Evolutionary conservation across 2,329 filamentous ascomycete species (phyloP), one percentile per base, ranked within the genome.

Genomic region (Talaromyces sp.): DNA sequence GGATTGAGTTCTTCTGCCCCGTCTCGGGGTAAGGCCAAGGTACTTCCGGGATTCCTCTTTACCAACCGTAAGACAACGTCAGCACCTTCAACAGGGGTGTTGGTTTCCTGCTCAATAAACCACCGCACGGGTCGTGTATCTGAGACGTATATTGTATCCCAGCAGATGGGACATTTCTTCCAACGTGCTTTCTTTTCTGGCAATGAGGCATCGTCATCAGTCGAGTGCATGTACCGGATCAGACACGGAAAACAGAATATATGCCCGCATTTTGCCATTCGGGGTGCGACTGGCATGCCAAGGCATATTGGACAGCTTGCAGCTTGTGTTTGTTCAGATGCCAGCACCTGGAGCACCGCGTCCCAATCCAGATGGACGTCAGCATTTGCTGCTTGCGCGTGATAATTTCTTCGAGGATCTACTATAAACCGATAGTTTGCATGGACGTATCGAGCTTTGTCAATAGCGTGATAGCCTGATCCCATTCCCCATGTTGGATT

Each of bases 351-450:
- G 63, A 97, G 79, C 54, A 99, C 89, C 64, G 90, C 86, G 63
- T 86, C 83, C 94, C 94, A 99, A 66, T 96, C 89, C 56, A 99
- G 77, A 67, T 94, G 89, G 50, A 92, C 82, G 73, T 99, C 93
- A 19, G 94, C 89, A 72, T 97, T 91, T 46, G 84, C 81, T 22
- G 90, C 88, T 70, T 97, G 91, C 5, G 84, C 82, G 60, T 84
- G 81, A 70, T 97, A 99, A 67, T 87, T 84, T 59, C 85, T 87
- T 57, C 84, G 81, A 3, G 94, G 93, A 60, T 90, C 87, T 53
- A 99, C 92, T 60, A 99, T 88, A 72, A 99, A 99, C 57, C 94
- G 88, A 71, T 99, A 99, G 73, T 99, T 99, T 63, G 94, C 91
- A 73, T 99, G 92, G 15, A 99, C 87, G 65, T 90, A 91, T 78